These are phyloP conservation scores for Naganishia cerealis DNA, from an alignment of 1,284 basidiomycete genomes.

Conservation along the genomic window DNA sequence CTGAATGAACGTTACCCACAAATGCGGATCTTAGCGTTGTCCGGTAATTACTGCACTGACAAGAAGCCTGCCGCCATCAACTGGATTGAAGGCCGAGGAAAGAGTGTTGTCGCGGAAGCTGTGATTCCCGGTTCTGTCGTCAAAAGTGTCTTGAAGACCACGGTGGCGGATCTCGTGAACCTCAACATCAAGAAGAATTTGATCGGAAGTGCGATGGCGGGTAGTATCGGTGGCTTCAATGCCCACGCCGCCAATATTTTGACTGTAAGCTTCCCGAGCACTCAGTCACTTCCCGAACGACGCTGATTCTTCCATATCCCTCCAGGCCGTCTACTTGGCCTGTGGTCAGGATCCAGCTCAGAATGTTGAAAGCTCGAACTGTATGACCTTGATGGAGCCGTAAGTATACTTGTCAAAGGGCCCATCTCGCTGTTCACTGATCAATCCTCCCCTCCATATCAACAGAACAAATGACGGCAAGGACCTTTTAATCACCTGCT, in stretches of 20 bases:
- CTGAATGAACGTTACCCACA: slow-evolving; percentile 82
- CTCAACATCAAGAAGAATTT: slow-evolving; percentile 98
- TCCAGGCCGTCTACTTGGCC: slow-evolving; percentile 80
- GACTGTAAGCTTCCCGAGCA: slow-evolving; percentile 59
- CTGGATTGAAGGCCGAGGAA: slow-evolving; percentile 98
- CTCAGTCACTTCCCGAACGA: background rate
- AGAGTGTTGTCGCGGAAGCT: slow-evolving; percentile 95
- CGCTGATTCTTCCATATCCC: slow-evolving; percentile 7
- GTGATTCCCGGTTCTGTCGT: slow-evolving; percentile 86
- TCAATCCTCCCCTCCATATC: background rate
- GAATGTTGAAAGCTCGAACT: slow-evolving; percentile 97
- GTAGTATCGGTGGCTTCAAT: slow-evolving; percentile 94
- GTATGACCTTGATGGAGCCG: slow-evolving; percentile 98
- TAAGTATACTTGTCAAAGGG: slow-evolving; percentile 57
- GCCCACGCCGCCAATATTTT: slow-evolving; percentile 98
- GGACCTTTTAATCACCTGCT: slow-evolving; percentile 86
- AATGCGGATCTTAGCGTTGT: slow-evolving; percentile 90
- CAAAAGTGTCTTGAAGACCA: slow-evolving; percentile 90
- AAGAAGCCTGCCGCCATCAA: slow-evolving; percentile 99
- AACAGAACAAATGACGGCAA: slow-evolving; percentile 77
- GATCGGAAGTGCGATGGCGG: slow-evolving; percentile 96
- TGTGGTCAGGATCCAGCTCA: slow-evolving; percentile 99
- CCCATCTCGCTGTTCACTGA: slow-evolving; percentile 22
- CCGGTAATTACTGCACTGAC: slow-evolving; percentile 98
- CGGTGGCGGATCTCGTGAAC: slow-evolving; percentile 83